A percentile compares a stretch with the other conserved stretches of the same genome.
Conservation (phyloP, 352 stramenopile genomes). For the Globisporangium orthogonon region DNA sequence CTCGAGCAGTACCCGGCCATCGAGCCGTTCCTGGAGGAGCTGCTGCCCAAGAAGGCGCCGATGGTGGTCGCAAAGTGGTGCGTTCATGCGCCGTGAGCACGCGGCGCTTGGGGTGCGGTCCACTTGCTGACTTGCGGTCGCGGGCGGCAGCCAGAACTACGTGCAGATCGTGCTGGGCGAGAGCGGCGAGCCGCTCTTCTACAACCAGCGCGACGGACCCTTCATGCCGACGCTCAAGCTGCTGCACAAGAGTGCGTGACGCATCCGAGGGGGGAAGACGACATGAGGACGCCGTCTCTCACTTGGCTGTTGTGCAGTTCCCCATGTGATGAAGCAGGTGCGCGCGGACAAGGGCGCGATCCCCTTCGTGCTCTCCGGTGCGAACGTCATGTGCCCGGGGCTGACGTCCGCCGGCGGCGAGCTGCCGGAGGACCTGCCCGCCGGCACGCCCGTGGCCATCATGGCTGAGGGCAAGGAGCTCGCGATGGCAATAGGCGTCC, state of each 20-base stretch:
- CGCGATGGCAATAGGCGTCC: conserved; percentile 94
- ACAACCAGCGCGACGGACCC: conserved; percentile 94
- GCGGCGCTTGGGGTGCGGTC: too few species aligned
- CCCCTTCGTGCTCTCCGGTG: conserved; percentile 95
- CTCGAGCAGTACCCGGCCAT: conserved; percentile 91
- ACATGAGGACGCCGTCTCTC: not conserved
- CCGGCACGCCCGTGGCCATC: conserved; percentile 89
- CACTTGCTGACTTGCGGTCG: too few species aligned
- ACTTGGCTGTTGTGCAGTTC: conserved; percentile 30
- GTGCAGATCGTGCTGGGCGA: conserved; percentile 88
- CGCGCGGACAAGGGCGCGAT: conserved; percentile 97
- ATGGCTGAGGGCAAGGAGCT: conserved; percentile 97
- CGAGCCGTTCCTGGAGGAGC: conserved; percentile 80
- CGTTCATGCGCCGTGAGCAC: conserved; percentile 5
- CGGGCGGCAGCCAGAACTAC: conserved; percentile 68
- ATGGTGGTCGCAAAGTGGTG: conserved; percentile 90
- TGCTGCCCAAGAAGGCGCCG: conserved; percentile 93
- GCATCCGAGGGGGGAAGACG: too few species aligned
- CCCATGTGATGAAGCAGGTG: conserved; percentile 91
- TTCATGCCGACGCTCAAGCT: conserved; percentile 96
- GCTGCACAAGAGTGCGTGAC: conserved; percentile 86
- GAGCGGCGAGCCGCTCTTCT: conserved; percentile 90
- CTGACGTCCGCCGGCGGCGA: conserved; percentile 93
- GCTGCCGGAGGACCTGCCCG: conserved; percentile 87
- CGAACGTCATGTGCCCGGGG: conserved; percentile 98